Evolutionary conservation across 2,329 filamentous ascomycete genomes (phyloP).

Genomic region (Aspergillus luchuensis): DNA sequence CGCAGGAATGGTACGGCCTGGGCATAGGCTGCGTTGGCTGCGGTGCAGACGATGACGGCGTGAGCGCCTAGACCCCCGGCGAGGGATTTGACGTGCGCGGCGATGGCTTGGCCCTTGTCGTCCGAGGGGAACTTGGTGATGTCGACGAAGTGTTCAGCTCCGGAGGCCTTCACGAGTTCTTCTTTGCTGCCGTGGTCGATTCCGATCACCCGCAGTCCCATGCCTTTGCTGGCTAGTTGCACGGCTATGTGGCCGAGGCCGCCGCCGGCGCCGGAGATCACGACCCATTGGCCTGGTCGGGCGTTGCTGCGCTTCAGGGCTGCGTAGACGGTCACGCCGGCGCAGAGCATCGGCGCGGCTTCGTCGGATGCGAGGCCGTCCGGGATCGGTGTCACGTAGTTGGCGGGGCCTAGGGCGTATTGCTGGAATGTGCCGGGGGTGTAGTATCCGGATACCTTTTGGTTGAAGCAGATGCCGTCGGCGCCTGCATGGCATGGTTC

Average conservation of each 20-base stretch:
- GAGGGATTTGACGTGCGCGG: constrained; percentile 57
- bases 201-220: constrained; percentile 66
- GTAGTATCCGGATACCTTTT: constrained; percentile 66
- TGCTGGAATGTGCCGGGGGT: constrained; percentile 73
- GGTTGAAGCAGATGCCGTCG: constrained; percentile 59
- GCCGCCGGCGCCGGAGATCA: constrained; percentile 62
- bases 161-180: constrained; percentile 58
- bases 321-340: constrained; percentile 67
- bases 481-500: constrained; percentile 56
- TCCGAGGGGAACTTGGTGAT: constrained; percentile 54
- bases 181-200: constrained; percentile 67
- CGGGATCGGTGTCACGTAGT: constrained; percentile 71
- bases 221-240: constrained; percentile 62
- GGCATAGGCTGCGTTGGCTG: constrained; percentile 53
- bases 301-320: constrained; percentile 64
- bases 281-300: constrained; percentile 61
- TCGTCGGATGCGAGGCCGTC: constrained; percentile 60
- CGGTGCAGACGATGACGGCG: constrained; percentile 61
- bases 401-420: constrained; percentile 64
- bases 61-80: constrained; percentile 63
- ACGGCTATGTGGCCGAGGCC: constrained; percentile 66
- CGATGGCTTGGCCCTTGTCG: constrained; percentile 52
- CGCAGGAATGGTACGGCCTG: constrained; percentile 52
- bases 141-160: constrained; percentile 68
- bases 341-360: constrained; percentile 69